Evolutionary conservation across 2,329 filamentous ascomycete species (phyloP).

Genomic region (Colletotrichum graminicola): DNA sequence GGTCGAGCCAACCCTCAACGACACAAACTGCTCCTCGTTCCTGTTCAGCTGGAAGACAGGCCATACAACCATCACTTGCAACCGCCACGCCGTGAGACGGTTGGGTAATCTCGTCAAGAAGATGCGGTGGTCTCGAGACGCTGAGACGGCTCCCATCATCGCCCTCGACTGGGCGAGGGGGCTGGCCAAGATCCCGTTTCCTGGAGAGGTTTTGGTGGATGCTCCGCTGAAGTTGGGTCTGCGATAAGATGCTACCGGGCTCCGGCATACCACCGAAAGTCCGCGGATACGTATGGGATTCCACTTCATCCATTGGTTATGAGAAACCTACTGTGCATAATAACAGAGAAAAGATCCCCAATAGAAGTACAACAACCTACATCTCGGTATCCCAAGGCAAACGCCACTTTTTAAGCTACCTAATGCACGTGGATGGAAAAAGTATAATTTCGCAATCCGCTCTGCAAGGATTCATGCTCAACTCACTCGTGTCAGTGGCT

Average conservation of each 20-base stretch:
- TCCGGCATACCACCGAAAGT: background rate
- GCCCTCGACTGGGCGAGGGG: conserved; percentile 36
- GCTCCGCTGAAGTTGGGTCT: background rate
- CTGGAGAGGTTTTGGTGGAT: conserved; percentile 26
- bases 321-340: no score
- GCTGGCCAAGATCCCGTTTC: conserved; percentile 31
- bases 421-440: background rate
- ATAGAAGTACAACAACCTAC: background rate
- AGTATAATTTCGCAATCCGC: background rate
- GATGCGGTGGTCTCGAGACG: conserved; percentile 32
- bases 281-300: no score
- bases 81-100: conserved; percentile 41
- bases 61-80: conserved; percentile 54
- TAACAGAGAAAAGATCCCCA: background rate
- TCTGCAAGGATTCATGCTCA: background rate
- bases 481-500: background rate
- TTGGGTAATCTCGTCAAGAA: conserved; percentile 31
- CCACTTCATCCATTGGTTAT: no score
- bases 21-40: conserved; percentile 54
- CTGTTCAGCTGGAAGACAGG: conserved; percentile 54
- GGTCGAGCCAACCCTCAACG: conserved; percentile 50
- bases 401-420: background rate
- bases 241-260: background rate
- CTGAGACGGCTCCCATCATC: conserved; percentile 23
- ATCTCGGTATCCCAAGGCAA: background rate